Evolutionary conservation across 305 asterid genomes (phyloP).

Genomic region (Striga hermonthica): DNA sequence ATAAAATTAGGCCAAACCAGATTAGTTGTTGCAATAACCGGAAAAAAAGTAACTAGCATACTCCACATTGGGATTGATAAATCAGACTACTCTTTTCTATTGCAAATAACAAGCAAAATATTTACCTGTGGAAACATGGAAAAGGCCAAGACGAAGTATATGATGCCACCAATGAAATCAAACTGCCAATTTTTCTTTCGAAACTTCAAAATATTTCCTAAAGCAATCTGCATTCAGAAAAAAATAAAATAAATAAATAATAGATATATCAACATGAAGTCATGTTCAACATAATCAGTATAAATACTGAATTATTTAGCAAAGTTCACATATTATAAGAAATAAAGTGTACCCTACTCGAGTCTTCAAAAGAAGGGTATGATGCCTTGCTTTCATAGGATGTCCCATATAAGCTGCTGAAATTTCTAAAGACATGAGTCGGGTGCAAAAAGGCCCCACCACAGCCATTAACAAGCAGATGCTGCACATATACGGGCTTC

Average conservation of each 20-base stretch:
- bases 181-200: conserved; percentile 99
- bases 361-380: conserved; percentile 95
- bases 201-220: conserved; percentile 94
- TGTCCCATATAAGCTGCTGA: conserved; percentile 49
- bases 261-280: too few relatives aligned
- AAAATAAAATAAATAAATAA: background rate
- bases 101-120: conserved; percentile 12
- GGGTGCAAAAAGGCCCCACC: conserved; percentile 99
- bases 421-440: conserved; percentile 86
- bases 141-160: conserved; percentile 80
- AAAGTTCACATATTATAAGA: conserved; percentile 5
- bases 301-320: conserved; percentile 12
- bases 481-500: conserved; percentile 82
- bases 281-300: conserved; percentile 17
- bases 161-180: conserved; percentile 92
- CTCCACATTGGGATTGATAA: conserved; percentile 12
- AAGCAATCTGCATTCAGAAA: conserved; percentile 64
- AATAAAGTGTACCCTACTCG: conserved; percentile 70
- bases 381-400: conserved; percentile 80
- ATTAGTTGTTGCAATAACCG: background rate
- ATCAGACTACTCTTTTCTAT: conserved; percentile 9
- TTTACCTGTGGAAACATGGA: conserved; percentile 98
- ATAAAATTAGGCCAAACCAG: background rate
- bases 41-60: background rate
- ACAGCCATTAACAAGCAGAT: conserved; percentile 93